Evolutionary conservation across 169 alveolate species (phyloP).

Genomic region (Eimeria necatrix): DNA sequence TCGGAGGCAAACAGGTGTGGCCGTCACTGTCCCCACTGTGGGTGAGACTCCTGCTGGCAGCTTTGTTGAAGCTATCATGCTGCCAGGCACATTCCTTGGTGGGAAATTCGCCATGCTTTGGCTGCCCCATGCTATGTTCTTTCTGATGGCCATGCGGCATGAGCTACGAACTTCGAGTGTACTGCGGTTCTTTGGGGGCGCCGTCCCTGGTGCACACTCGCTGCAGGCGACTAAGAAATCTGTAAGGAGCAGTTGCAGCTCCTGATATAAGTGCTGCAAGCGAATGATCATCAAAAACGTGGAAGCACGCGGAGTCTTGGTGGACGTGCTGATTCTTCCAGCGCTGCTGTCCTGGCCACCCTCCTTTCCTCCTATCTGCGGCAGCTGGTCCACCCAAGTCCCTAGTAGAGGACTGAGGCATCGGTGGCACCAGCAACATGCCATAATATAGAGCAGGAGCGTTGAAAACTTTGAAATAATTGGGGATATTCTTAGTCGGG

Average conservation of each 20-base stretch:
- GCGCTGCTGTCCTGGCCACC: neutral
- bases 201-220: too few relatives aligned
- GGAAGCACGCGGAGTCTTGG: neutral
- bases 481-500: too few relatives aligned
- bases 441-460: too few relatives aligned
- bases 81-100: neutral
- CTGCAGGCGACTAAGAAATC: too few relatives aligned
- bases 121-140: neutral
- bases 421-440: neutral
- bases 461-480: too few relatives aligned
- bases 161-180: too few relatives aligned
- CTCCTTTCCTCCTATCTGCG: neutral
- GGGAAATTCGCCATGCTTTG: neutral
- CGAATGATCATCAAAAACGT: too few relatives aligned
- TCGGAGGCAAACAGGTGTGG: neutral
- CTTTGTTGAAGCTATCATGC: neutral
- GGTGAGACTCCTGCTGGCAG: constrained; percentile 4
- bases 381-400: neutral
- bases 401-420: neutral
- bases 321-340: neutral
- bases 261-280: too few relatives aligned
- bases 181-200: too few relatives aligned
- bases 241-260: too few relatives aligned
- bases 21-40: neutral
- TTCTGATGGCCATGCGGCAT: neutral